phyloP scores from a whole-genome alignment of 1,284 basidiomycete species.

The Puccinia sorghi region DNA sequence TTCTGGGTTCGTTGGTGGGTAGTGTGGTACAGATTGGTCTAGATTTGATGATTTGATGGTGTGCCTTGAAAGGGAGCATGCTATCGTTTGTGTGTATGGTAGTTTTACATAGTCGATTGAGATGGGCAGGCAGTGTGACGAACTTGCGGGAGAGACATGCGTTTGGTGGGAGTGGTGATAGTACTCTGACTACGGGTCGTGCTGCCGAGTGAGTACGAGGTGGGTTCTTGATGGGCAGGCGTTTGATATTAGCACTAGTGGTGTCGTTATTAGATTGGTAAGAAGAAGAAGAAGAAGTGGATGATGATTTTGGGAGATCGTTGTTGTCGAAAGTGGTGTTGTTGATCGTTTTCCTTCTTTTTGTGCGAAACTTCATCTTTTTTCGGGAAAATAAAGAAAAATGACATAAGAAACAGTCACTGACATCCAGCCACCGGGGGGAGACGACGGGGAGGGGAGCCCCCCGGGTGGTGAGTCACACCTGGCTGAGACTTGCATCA shows the following conservation, averaged over 20 bases:
- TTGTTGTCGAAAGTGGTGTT: not conserved
- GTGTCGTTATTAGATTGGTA: not conserved
- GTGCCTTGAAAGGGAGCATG: not conserved
- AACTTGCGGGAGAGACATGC: conserved; percentile 6
- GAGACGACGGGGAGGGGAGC: no score
- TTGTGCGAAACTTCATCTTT: not conserved
- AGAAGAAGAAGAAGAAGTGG: not conserved
- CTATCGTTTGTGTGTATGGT: not conserved
- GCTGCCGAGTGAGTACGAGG: not conserved
- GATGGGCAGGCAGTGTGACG: conserved; percentile 2
- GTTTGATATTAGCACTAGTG: not conserved
- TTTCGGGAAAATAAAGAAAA: not conserved
- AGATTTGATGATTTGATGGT: conserved; percentile 3
- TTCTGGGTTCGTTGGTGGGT: not conserved
- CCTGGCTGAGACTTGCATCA: no score
- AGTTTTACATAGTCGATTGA: conserved; percentile 7
- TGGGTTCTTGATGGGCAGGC: not conserved
- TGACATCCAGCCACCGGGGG: no score
- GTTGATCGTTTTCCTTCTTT: not conserved
- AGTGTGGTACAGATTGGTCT: not conserved
- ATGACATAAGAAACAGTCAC: no score
- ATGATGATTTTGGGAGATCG: not conserved
- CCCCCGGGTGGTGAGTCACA: no score
- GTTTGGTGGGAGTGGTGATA: conserved; percentile 22
- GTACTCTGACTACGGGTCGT: conserved; percentile 2